Evolutionary conservation across 1,139 yeast species (phyloP).

Genomic region (Hemisphaericaspora xylanilytica): DNA sequence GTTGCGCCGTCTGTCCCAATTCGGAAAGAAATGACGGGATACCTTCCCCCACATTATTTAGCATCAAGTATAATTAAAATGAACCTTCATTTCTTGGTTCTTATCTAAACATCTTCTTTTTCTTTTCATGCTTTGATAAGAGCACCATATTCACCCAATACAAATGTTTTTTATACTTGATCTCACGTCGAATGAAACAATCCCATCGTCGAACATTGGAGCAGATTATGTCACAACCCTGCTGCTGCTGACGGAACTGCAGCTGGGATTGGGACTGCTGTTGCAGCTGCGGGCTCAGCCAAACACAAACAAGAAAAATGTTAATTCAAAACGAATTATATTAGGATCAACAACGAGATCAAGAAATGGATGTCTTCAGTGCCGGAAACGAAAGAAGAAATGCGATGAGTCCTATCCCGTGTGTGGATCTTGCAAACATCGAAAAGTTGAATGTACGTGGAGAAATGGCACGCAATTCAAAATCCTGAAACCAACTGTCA

Average conservation of each 20-base stretch:
- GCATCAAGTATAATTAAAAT: too few species aligned
- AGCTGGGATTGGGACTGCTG: too few species aligned
- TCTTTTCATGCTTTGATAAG: background rate
- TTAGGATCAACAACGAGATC: constrained; percentile 14
- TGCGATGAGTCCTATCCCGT: constrained; percentile 29
- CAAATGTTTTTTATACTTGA: constrained; percentile 11
- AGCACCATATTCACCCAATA: background rate
- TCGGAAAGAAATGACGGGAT: background rate
- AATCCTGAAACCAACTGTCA: constrained; percentile 4
- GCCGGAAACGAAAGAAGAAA: constrained; percentile 22
- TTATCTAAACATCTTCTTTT: background rate
- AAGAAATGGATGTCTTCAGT: constrained; percentile 19
- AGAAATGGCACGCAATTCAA: constrained; percentile 9
- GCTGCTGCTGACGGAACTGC: background rate
- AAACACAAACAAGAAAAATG: background rate
- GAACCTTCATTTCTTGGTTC: too few species aligned
- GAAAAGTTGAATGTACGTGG: constrained; percentile 22
- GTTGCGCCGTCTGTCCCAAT: background rate
- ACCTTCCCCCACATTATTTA: background rate
- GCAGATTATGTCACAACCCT: background rate
- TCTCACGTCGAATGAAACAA: constrained; percentile 10
- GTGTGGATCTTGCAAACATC: constrained; percentile 23
- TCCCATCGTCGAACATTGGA: constrained; percentile 4
- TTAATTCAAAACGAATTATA: constrained; percentile 5
- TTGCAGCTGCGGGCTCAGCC: background rate